Evolutionary conservation across 2,329 filamentous ascomycete genomes (phyloP), one percentile per base, ranked within the genome.

Genomic region (Helotiales sp.): DNA sequence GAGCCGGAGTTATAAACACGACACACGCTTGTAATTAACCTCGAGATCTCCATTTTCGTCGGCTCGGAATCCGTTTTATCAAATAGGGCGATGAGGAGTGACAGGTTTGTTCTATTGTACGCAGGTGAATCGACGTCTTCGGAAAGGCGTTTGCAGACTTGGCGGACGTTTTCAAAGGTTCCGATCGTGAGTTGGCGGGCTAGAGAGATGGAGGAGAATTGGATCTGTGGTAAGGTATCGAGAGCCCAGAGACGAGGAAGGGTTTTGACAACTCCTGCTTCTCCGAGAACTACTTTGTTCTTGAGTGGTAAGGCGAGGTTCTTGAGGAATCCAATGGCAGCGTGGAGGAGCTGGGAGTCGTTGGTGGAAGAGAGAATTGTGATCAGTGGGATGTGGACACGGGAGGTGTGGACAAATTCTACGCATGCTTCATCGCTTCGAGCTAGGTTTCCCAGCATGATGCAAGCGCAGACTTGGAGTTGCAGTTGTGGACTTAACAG

Each of bases 391-490:
- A 67, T 64, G 62, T 79, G 76, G 7, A 76, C 66, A 56, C 78
- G 75, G 3, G 74, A 74, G 1, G 74, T 69, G 9, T 74, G 69
- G 1, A 87, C 79, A 33, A 87, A 77, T 33, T 77, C 71, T 9
- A 72, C 71, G 57, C 81, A 83, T 2, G 77, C 71, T 40, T 76
- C 76, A 63, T 88, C 84, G 1, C 80, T 84, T 36, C 85, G 81
- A 5, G 81, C 80, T 34, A 88, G 71, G 66, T 88, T 88, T 33
- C 85, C 85, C 2, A 88, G 74, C 15, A 81, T 77, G 3, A 88
- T 77, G 61, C 84, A 87, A 1, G 82, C 84, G 4, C 82, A 81
- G 2, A 81, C 76, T 67, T 81, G 81, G 2, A 87, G 75, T 46
- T 75, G 73, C 0, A 72, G 60, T 59, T 80, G 54, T 65, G 60